Evolutionary conservation across 139 green algal genomes (phyloP), one percentile per base, ranked within the genome.

Genomic region (Chlorokybus atmophyticus): DNA sequence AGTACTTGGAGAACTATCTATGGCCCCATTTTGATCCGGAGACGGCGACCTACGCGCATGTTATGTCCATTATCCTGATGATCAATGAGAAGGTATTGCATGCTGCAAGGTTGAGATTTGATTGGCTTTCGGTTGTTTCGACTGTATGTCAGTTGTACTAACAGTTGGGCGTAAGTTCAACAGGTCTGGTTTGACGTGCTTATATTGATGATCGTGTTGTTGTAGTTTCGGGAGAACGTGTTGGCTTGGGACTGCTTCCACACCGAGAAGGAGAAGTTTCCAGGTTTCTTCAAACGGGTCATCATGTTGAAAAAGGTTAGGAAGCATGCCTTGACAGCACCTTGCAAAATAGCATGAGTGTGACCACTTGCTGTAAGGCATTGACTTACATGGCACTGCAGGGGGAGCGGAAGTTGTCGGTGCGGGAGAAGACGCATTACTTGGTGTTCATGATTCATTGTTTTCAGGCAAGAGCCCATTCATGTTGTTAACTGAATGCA

Each of bases 1-100:
- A 93, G 76, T 97, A 94, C 60, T 63, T 97, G 70, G 89, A 97
- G 70, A 82, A 82, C 57, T 96, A 94, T 61, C 77, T 97, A 28
- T 91, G 79, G 83, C 88, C 81, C 0, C 68, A 92, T 62, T 95
- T 91, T 63, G 68, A 82, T 32, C 59, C 74, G 2, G 64, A 75
- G 1, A 41, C 24, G 14, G 62, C 77, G 27, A 55, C 52, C 28
- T 55, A 60, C 32, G 71, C 72, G 65, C 85, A 95, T 55, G 59
- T 93, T 7, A 81, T 96, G 79, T 83, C 70, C 48, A 87, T 94
- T 24, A 54, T 93, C 8, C 50, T 86, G 10, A 89, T 96, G 82
- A 69, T 97, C 6, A 95, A 94, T 55, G 85, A 95, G 50, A 96
- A 97, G 76, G 50, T 63, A n/a, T n/a, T n/a, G n/a, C n/a, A n/a